Conservation (phyloP, 768 basidiomycete species). For the Strobilomyces dryophilus region DNA sequence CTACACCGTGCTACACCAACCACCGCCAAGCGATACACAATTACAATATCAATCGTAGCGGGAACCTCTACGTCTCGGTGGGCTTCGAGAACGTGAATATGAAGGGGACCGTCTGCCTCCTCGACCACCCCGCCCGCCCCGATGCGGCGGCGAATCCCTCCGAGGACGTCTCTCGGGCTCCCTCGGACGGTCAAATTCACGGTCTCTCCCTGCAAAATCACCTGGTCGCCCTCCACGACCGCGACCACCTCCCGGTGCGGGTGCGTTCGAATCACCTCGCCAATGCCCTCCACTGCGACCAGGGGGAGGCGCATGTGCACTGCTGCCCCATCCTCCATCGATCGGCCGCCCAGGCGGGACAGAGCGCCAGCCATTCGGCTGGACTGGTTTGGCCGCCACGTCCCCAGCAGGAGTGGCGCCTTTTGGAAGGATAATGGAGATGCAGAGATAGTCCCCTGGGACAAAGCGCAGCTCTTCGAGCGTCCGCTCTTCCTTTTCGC, state of each 20-base stretch:
- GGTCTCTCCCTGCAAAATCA: conserved; percentile 33
- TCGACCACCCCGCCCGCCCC: conserved; percentile 41
- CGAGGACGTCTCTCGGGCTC: conserved; percentile 51
- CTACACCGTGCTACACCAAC: not conserved
- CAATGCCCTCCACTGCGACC: conserved; percentile 67
- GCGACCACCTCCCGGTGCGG: conserved; percentile 37
- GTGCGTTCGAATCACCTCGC: conserved; percentile 63
- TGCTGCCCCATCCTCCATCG: conserved; percentile 49
- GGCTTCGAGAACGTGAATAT: conserved; percentile 39
- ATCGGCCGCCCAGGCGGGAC: conserved; percentile 35
- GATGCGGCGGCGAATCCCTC: conserved; percentile 45
- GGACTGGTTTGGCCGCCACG: conserved; percentile 32
- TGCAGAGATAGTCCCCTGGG: conserved; percentile 74
- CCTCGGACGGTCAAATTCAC: conserved; percentile 34
- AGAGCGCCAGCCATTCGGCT: conserved; percentile 34
- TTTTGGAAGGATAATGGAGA: conserved; percentile 75
- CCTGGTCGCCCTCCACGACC: conserved; percentile 39
- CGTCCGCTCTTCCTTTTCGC: conserved; percentile 62
- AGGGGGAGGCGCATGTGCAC: conserved; percentile 31
- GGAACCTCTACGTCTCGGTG: conserved; percentile 34
- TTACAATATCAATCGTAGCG: conserved; percentile 30
- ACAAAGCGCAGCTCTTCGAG: conserved; percentile 77
- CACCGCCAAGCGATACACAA: not conserved
- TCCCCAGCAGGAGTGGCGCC: conserved; percentile 46
- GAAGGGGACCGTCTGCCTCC: conserved; percentile 38